A percentile compares a stretch with the other conserved stretches of the same genome.
phyloP scores from a whole-genome alignment of 352 stramenopile species.

The Phytophthora crassamura region DNA sequence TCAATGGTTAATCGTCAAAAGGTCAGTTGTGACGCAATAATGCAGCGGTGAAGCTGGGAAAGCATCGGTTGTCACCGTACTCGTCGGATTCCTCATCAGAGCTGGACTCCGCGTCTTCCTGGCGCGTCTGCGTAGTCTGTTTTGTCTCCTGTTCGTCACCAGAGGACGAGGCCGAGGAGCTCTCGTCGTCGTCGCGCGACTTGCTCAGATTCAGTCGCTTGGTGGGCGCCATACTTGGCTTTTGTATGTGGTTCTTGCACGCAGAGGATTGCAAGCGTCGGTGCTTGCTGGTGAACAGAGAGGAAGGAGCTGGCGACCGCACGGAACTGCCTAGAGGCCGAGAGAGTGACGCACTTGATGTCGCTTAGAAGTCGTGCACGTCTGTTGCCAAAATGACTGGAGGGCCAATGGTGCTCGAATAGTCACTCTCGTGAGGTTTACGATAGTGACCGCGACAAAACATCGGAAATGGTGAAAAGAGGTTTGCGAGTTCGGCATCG shows the following conservation, averaged over 20 bases:
- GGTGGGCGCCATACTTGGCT: slow-evolving; percentile 48
- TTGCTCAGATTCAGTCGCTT: slow-evolving; percentile 77
- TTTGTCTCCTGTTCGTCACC: slow-evolving; percentile 42
- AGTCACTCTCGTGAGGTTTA: no score
- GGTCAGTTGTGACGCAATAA: slow-evolving; percentile 11
- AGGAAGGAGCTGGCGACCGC: background rate
- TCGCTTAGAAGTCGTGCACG: background rate
- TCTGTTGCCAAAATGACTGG: slow-evolving; percentile 32
- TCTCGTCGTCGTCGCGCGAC: slow-evolving; percentile 40
- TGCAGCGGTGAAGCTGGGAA: slow-evolving; percentile 2
- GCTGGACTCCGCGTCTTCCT: slow-evolving; percentile 43
- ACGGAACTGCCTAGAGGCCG: slow-evolving; percentile 6
- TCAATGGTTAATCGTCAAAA: slow-evolving; percentile 16
- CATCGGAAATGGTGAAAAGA: no score
- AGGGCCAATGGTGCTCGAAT: slow-evolving; percentile 11
- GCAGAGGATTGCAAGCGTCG: slow-evolving; percentile 11
- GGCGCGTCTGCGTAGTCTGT: slow-evolving; percentile 14
- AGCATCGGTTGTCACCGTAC: slow-evolving; percentile 31
- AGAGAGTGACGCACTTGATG: slow-evolving; percentile 1
- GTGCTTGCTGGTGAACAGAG: background rate
- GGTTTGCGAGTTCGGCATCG: no score
- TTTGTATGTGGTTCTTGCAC: slow-evolving; percentile 11
- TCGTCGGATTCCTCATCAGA: slow-evolving; percentile 65
- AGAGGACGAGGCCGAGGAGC: slow-evolving; percentile 47
- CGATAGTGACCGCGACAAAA: no score